Evolutionary conservation across 1,284 basidiomycete species (phyloP).

Genomic region (Phellopilus nigrolimitatus): DNA sequence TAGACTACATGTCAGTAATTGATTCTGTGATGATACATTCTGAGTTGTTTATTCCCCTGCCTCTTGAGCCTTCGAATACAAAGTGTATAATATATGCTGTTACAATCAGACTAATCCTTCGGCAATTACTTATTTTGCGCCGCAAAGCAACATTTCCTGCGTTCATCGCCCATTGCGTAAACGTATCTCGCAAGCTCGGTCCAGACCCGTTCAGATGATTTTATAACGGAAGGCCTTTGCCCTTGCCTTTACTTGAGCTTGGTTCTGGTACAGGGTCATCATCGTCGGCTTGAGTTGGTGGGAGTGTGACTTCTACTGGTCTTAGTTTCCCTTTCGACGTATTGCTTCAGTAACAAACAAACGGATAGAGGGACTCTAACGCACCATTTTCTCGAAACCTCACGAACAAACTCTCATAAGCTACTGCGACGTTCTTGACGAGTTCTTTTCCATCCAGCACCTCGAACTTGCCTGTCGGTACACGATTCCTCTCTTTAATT

Average conservation of each 20-base stretch:
- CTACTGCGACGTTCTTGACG: conserved; percentile 46
- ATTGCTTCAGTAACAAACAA: conserved; percentile 2
- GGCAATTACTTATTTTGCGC: no score
- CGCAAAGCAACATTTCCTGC: no score
- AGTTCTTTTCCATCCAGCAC: conserved; percentile 38
- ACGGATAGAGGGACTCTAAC: conserved; percentile 14
- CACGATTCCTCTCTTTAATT: conserved; percentile 43
- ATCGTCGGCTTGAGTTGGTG: conserved; percentile 42
- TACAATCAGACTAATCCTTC: background rate
- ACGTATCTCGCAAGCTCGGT: no score
- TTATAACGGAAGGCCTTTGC: conserved; percentile 33
- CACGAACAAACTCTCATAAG: conserved; percentile 64
- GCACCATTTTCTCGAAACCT: conserved; percentile 63
- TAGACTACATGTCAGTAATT: background rate
- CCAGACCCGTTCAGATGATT: background rate
- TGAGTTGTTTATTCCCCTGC: background rate
- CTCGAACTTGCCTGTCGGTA: conserved; percentile 46
- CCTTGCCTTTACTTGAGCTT: conserved; percentile 39
- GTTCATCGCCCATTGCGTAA: no score
- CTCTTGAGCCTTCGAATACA: background rate
- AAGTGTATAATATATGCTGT: background rate
- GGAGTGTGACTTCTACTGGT: conserved; percentile 40
- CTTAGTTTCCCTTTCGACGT: conserved; percentile 34
- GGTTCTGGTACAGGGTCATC: conserved; percentile 31
- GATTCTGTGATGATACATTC: background rate